These are phyloP conservation scores for Chenopodium suecicum DNA, from an alignment of 148 eudicot genomes.

Conservation along the genomic window DNA sequence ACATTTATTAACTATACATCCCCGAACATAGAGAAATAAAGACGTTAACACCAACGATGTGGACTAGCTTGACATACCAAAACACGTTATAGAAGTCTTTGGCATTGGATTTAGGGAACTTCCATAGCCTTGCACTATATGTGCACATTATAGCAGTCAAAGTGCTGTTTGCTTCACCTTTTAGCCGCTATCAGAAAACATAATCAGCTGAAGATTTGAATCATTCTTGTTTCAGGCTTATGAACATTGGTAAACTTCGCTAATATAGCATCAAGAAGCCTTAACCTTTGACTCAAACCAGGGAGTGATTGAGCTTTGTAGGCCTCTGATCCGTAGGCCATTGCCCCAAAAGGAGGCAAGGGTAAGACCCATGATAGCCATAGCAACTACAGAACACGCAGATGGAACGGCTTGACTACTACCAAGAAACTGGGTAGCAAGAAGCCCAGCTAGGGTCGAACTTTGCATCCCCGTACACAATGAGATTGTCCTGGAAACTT, in stretches of 20 bases:
- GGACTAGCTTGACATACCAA: background rate
- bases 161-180: conserved; percentile 3
- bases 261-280: conserved; percentile 25
- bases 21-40: conserved; percentile 17
- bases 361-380: conserved; percentile 97
- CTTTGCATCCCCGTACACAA: conserved; percentile 98
- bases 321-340: conserved; percentile 65
- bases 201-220: background rate
- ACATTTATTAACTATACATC: conserved; percentile 20
- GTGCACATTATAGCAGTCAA: conserved; percentile 4
- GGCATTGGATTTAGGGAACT: background rate
- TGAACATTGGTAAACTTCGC: background rate
- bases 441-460: conserved; percentile 95
- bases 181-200: background rate
- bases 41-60: conserved; percentile 6
- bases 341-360: conserved; percentile 96
- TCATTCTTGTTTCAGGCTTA: background rate
- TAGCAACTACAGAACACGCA: conserved; percentile 93
- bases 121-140: conserved; percentile 11
- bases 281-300: conserved; percentile 45
- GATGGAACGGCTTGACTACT: conserved; percentile 92
- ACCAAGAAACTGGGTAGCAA: conserved; percentile 87
- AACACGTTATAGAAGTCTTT: background rate
- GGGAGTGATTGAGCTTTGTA: conserved; percentile 37
- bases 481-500: conserved; percentile 82